Evolutionary conservation across 2,329 filamentous ascomycete genomes (phyloP).

Genomic region (Daldinia eschscholtzii): DNA sequence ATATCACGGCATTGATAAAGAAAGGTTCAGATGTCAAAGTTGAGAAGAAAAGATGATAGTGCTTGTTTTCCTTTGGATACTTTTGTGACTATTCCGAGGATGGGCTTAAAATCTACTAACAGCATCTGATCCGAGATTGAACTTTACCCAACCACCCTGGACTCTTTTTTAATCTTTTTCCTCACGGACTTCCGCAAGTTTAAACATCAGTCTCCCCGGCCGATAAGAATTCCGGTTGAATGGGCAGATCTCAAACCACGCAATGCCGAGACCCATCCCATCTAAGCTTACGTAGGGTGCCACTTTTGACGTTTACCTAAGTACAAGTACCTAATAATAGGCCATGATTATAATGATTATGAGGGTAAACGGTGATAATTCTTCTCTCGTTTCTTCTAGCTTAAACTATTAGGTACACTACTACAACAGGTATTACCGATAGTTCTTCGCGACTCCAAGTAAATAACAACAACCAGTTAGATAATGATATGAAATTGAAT

Average conservation of each 20-base stretch:
- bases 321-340: conserved; percentile 9
- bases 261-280: conserved; percentile 39
- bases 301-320: conserved; percentile 16
- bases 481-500: background rate
- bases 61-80: background rate
- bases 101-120: background rate
- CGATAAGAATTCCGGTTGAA: conserved; percentile 36
- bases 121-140: background rate
- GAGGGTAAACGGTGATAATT: background rate
- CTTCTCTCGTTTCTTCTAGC: background rate
- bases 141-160: background rate
- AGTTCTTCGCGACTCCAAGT: background rate
- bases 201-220: conserved; percentile 15
- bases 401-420: background rate
- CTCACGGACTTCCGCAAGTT: conserved; percentile 34
- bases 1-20: conserved; percentile 34
- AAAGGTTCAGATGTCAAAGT: conserved; percentile 13
- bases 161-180: conserved; percentile 8
- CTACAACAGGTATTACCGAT: background rate
- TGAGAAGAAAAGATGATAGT: background rate
- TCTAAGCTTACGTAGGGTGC: conserved; percentile 18
- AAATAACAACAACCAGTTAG: background rate
- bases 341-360: background rate
- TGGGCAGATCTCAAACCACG: conserved; percentile 33
- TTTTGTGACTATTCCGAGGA: background rate